Conservation (phyloP, 2,329 filamentous ascomycete genomes). For the Chaetothyriales sp. region DNA sequence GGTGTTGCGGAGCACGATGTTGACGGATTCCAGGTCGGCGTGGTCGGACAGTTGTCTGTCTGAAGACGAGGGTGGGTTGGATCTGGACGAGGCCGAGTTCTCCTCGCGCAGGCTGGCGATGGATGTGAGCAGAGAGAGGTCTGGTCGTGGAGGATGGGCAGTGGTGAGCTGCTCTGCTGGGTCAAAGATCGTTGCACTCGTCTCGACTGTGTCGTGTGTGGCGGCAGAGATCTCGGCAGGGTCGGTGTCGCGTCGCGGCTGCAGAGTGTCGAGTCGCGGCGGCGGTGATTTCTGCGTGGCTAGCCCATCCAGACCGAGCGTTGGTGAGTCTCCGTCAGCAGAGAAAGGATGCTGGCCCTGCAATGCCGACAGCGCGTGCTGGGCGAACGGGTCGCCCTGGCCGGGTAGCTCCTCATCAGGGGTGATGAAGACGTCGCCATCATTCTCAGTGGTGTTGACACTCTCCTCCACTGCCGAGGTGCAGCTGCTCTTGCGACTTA, state of each 20-base stretch:
- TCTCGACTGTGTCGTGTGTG: slow-evolving; percentile 45
- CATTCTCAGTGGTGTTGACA: slow-evolving; percentile 25
- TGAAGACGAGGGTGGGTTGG: slow-evolving; percentile 19
- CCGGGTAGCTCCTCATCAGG: background rate
- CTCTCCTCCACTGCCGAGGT: background rate
- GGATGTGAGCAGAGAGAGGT: slow-evolving; percentile 32
- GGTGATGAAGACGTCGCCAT: slow-evolving; percentile 3
- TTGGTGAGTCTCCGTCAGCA: slow-evolving; percentile 29
- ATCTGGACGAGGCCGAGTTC: slow-evolving; percentile 26
- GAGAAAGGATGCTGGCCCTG: background rate
- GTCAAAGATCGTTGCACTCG: slow-evolving; percentile 49
- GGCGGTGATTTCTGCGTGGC: slow-evolving; percentile 5
- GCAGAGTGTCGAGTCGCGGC: slow-evolving; percentile 12
- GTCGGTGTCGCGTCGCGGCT: slow-evolving; percentile 4
- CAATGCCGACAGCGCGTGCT: background rate
- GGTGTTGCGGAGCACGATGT: slow-evolving; percentile 38
- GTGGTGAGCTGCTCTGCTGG: slow-evolving; percentile 52
- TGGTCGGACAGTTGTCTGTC: slow-evolving; percentile 27
- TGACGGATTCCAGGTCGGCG: slow-evolving; percentile 40
- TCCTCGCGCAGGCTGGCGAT: slow-evolving; percentile 35
- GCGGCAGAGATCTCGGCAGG: slow-evolving; percentile 30
- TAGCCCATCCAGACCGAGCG: slow-evolving; percentile 28
- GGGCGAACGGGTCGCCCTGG: background rate
- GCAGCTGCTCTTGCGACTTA: background rate
- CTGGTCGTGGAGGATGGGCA: slow-evolving; percentile 22